Base-by-base conservation (phyloP, 352 stramenopile species). In the Pythium rhizo-oryzae region DNA sequence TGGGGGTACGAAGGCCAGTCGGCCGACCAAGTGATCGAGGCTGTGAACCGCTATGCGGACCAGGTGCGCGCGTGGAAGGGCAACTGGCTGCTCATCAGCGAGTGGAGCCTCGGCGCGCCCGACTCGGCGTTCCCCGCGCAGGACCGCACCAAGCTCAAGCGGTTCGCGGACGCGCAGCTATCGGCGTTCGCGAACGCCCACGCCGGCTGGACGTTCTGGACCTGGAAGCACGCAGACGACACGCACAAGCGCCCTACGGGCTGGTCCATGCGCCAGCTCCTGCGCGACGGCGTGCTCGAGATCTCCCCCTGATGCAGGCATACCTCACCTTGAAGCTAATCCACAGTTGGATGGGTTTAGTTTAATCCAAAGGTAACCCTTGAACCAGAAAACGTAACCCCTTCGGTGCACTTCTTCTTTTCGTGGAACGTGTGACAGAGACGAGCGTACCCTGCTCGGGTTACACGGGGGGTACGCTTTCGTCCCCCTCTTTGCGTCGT, bases 131-230 rank as follows among this genome's bases (percentile, higher is more conserved):
- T 94, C 57, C 73, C 77, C 1, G 57, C 66, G 39, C 74, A 84
- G 11, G 78, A 93, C 64, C 76, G 73, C 43, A 11, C 69, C 19
- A 59, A 75, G 37, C 61, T 92, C 53, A 67, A 80, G 57, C 69
- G 76, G 23, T 89, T 93, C 25, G 88, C 81, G 0, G 65, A 77
- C 21, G 80, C 82, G 0, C 84, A 92, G 65, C 72, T 93, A 7
- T 59, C 83, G 24, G 79, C 78, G 0, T 91, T 93, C 46, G 68
- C 67, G 30, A 67, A 80, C 8, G 87, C 87, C 19, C 83, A 93
- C 55, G 78, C 81, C 4, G 87, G 87, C n/a, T 96, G 85, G 86
- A 85, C 88, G 28, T 96, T 96, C 75, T 96, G 88, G 88, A 91
- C 76, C 39, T 96, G 88, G 88, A 80, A 81, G 33, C 86, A 94